phyloP scores from a whole-genome alignment of 73 alveolate genomes.

The Tetrahymena malaccensis region DNA sequence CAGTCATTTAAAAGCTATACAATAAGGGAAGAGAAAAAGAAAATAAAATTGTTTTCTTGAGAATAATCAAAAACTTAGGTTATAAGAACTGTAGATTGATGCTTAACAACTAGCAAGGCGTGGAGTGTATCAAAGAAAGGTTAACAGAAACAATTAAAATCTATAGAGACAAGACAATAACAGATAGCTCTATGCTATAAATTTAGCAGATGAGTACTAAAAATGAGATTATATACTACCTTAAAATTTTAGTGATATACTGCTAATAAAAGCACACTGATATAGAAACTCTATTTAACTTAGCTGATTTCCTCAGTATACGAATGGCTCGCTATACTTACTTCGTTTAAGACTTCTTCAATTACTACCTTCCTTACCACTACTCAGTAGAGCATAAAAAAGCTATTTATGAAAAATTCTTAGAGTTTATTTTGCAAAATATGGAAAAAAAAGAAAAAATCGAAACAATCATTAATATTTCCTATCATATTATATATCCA shows the following conservation, averaged over 20 bases:
- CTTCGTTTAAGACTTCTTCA: background rate
- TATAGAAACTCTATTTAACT: background rate
- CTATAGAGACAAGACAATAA: background rate
- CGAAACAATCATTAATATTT: background rate
- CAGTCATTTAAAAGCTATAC: background rate
- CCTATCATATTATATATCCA: background rate
- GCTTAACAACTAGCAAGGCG: background rate
- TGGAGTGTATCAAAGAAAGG: background rate
- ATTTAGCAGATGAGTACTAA: background rate
- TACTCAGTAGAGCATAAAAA: background rate
- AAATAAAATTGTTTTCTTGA: background rate
- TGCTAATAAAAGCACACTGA: background rate
- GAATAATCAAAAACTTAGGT: background rate
- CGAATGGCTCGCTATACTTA: background rate
- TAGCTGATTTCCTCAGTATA: background rate
- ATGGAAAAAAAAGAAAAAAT: background rate
- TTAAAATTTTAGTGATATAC: background rate
- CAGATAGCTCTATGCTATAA: background rate
- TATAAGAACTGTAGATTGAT: background rate
- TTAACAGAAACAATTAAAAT: background rate
- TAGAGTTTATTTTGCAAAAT: background rate
- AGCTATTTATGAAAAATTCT: background rate
- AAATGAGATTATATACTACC: background rate
- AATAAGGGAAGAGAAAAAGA: background rate
- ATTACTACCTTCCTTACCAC: background rate